Conservation (phyloP, 2,329 filamentous ascomycete genomes). For the Exophiala phaeomuriformis region DNA sequence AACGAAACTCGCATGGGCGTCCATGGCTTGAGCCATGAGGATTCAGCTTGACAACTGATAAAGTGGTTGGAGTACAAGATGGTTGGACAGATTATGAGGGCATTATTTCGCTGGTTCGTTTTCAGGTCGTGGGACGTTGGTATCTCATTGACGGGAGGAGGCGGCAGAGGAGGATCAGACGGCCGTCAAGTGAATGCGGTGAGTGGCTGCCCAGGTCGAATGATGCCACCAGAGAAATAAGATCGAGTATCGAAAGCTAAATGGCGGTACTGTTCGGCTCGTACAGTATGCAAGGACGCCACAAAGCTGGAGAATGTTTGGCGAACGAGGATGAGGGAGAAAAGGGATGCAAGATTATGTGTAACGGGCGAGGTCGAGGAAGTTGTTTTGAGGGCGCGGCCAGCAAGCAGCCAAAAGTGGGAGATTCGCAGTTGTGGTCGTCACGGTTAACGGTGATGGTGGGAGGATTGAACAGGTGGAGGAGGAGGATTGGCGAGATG, state of each 20-base stretch:
- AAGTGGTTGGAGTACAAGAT: constrained; percentile 3
- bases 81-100: constrained; percentile 8
- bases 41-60: not conserved
- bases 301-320: too few species aligned
- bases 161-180: not conserved
- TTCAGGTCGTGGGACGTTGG: constrained; percentile 12
- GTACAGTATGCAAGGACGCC: too few species aligned
- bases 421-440: not conserved
- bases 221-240: not conserved
- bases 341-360: too few species aligned
- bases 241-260: not conserved
- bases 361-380: too few species aligned
- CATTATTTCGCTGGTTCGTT: constrained; percentile 9
- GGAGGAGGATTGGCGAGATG: not conserved
- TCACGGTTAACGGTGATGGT: not conserved
- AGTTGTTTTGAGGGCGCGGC: too few species aligned
- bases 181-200: not conserved
- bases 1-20: constrained; percentile 41
- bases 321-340: too few species aligned
- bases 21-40: constrained; percentile 29
- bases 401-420: too few species aligned
- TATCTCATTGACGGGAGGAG: constrained; percentile 7
- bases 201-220: not conserved
- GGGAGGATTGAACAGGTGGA: not conserved
- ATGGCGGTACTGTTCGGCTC: too few species aligned